phyloP scores from a whole-genome alignment of 208 protist genomes.

The Trichomonas tenax region DNA sequence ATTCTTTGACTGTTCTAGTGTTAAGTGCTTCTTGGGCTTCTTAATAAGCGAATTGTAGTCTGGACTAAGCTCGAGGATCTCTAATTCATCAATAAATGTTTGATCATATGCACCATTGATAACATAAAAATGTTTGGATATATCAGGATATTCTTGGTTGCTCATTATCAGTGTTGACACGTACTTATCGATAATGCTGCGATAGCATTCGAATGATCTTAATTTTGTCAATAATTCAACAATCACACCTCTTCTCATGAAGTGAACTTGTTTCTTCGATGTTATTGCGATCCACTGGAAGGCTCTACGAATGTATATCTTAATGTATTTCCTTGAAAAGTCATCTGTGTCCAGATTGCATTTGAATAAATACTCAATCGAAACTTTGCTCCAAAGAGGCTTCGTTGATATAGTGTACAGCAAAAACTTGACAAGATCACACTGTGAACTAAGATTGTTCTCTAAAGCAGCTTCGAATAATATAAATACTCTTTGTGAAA shows the following conservation, averaged over 20 bases:
- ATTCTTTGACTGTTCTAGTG: not conserved
- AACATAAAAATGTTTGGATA: not conserved
- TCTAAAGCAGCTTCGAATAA: not conserved
- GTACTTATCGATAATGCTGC: not conserved
- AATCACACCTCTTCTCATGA: not conserved
- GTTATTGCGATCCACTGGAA: not conserved
- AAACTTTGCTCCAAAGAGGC: not conserved
- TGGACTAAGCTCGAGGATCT: not conserved
- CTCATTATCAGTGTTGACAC: not conserved
- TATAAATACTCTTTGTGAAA: not conserved
- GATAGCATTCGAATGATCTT: not conserved
- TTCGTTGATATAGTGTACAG: not conserved
- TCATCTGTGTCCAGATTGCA: not conserved
- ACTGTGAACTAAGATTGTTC: not conserved
- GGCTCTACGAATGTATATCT: not conserved
- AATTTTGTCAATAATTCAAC: not conserved
- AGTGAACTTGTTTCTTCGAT: not conserved
- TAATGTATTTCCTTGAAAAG: not conserved
- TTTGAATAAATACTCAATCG: not conserved
- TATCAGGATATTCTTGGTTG: not conserved
- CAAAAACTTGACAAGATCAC: not conserved
- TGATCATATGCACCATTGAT: not conserved
- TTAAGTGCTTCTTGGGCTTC: not conserved
- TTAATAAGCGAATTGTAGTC: not conserved
- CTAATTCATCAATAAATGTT: not conserved